Percentiles rank a stretch among this genome's conserved stretches.
Evolutionary conservation across 164 flowering plant species (phyloP).

Genomic region (Saururus chinensis): DNA sequence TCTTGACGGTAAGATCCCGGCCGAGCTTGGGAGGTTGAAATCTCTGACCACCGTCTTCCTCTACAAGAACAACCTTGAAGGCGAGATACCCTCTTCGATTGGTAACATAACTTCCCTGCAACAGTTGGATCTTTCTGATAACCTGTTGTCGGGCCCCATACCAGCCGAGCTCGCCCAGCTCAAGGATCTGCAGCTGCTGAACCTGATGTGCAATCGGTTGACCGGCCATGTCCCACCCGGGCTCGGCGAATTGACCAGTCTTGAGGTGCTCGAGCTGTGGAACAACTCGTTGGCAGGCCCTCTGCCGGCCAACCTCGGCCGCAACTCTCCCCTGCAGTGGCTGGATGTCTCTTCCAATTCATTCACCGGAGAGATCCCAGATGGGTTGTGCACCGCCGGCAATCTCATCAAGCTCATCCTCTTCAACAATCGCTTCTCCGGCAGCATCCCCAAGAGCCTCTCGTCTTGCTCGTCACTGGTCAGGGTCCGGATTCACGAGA

Average conservation of each 20-base stretch:
- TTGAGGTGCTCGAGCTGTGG: conserved; percentile 80
- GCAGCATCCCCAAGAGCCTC: conserved; percentile 52
- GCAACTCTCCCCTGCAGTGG: conserved; percentile 66
- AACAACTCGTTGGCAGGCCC: conserved; percentile 79
- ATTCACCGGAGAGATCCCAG: conserved; percentile 67
- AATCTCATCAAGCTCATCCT: conserved; percentile 86
- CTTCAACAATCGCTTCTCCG: conserved; percentile 79
- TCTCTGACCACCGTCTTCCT: conserved; percentile 47
- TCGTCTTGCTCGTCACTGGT: conserved; percentile 58
- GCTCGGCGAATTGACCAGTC: conserved; percentile 32
- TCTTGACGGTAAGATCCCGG: conserved; percentile 60
- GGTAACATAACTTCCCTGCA: conserved; percentile 44
- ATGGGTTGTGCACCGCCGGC: conserved; percentile 45
- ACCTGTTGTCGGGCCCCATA: conserved; percentile 52
- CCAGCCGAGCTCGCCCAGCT: conserved; percentile 50
- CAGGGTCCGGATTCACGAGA: conserved; percentile 76
- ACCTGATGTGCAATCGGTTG: conserved; percentile 67
- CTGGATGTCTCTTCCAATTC: conserved; percentile 80
- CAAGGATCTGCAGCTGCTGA: conserved; percentile 58
- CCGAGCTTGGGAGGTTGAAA: conserved; percentile 52
- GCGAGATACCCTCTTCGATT: conserved; percentile 48
- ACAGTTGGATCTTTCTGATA: conserved; percentile 72
- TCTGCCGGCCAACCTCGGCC: conserved; percentile 65
- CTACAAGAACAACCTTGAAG: conserved; percentile 60
- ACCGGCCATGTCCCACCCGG: conserved; percentile 56